Conservation (phyloP, 2,329 filamentous ascomycete genomes). For the Aspergillus tanneri region DNA sequence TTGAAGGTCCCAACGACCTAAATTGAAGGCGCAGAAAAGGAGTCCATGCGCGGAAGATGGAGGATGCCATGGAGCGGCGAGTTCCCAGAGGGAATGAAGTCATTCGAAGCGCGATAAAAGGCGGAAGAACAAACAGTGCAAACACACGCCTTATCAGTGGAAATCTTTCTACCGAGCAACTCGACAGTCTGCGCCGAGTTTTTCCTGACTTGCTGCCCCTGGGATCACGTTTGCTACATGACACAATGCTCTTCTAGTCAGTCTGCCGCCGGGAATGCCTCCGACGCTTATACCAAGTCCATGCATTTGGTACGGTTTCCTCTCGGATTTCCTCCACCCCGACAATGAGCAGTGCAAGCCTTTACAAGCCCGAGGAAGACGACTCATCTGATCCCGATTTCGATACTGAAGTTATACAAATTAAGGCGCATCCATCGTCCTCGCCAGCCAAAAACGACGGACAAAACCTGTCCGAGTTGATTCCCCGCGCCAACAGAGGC, state of each 20-base stretch:
- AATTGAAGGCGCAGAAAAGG: constrained; percentile 19
- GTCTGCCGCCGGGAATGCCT: constrained; percentile 25
- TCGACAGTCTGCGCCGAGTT: not conserved
- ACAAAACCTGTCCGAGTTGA: constrained; percentile 3
- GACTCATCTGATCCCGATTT: constrained; percentile 22
- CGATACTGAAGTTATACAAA: constrained; percentile 13
- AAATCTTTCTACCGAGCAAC: constrained; percentile 12
- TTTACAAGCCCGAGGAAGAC: constrained; percentile 35
- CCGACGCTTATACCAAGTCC: constrained; percentile 14
- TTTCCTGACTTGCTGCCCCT: not conserved
- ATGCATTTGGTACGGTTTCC: constrained; percentile 31
- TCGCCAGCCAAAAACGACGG: constrained; percentile 2
- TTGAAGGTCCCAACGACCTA: constrained; percentile 9
- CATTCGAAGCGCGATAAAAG: not conserved
- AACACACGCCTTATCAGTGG: constrained; percentile 32
- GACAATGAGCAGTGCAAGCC: constrained; percentile 40
- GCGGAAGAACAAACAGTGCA: constrained; percentile 37
- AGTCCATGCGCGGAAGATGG: constrained; percentile 31
- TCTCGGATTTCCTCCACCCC: constrained; percentile 52
- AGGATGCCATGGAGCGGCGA: constrained; percentile 1
- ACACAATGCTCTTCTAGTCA: constrained; percentile 3
- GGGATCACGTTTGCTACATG: not conserved
- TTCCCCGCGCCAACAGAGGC: constrained; percentile 1
- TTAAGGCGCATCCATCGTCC: constrained; percentile 13
- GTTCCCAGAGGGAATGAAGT: not conserved